Percentiles rank a stretch among this genome's conserved stretches.
These are phyloP conservation scores for Colletotrichum sp. DNA, from an alignment of 2,329 filamentous ascomycete genomes.

Conservation along the genomic window DNA sequence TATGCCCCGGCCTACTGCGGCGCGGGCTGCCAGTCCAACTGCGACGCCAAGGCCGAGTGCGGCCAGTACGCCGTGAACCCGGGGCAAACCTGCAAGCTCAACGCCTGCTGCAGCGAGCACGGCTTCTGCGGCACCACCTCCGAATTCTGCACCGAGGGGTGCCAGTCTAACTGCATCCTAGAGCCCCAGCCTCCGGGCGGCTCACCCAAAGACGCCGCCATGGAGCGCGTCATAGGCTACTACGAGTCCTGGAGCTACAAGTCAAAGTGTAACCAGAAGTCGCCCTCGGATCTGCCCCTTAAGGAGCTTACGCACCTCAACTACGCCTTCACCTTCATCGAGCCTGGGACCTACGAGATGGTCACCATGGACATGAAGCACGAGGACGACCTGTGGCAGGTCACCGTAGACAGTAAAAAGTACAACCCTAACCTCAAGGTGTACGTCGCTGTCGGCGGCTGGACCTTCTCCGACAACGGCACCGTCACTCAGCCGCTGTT, in stretches of 20 bases:
- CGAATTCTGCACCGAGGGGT: conserved; percentile 10
- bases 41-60: conserved; percentile 31
- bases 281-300: conserved; percentile 23
- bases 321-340: conserved; percentile 2
- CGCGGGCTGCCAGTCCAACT: conserved; percentile 27
- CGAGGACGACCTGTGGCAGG: neutral
- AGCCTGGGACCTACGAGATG: conserved; percentile 26
- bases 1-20: conserved; percentile 29
- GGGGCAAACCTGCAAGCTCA: conserved; percentile 37
- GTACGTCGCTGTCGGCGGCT: conserved; percentile 9
- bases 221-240: conserved; percentile 22
- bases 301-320: conserved; percentile 11
- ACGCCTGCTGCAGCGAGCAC: conserved; percentile 39
- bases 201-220: neutral
- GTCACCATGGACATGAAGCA: neutral
- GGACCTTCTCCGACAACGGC: conserved; percentile 6
- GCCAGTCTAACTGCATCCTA: conserved; percentile 19
- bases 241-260: conserved; percentile 37
- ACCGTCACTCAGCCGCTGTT: conserved; percentile 24
- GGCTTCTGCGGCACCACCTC: conserved; percentile 37
- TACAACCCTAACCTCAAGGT: conserved; percentile 1
- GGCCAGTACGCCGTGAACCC: conserved; percentile 29
- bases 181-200: neutral
- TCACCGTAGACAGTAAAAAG: conserved; percentile 3
- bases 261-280: conserved; percentile 28